These are phyloP conservation scores for Mrakia hoshinonis DNA, from an alignment of 768 basidiomycete genomes.

Conservation along the genomic window DNA sequence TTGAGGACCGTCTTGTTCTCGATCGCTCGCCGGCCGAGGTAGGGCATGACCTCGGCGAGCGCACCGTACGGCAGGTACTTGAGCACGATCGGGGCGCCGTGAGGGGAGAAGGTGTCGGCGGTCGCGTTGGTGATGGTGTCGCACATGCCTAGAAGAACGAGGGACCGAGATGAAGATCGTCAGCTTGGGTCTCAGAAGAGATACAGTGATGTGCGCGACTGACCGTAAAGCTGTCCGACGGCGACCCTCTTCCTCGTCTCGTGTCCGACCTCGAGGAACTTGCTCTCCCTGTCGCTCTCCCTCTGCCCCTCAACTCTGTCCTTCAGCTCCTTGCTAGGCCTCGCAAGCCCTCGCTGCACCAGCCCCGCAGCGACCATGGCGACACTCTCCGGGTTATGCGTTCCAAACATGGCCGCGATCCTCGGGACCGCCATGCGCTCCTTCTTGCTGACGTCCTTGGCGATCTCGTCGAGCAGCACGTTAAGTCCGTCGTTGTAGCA, in stretches of 20 bases:
- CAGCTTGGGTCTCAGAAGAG: too few species aligned
- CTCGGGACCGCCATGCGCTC: constrained; percentile 33
- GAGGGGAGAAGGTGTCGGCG: constrained; percentile 19
- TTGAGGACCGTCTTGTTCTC: constrained; percentile 88
- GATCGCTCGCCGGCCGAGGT: constrained; percentile 69
- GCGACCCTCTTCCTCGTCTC: constrained; percentile 58
- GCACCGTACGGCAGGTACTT: constrained; percentile 49
- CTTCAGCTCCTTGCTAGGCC: constrained; percentile 46
- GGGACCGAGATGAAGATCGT: background rate
- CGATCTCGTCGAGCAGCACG: constrained; percentile 52
- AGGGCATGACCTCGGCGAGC: constrained; percentile 63
- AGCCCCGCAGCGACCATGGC: constrained; percentile 56
- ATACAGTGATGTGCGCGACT: constrained; percentile 34
- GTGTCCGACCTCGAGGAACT: constrained; percentile 44
- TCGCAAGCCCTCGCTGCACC: constrained; percentile 51
- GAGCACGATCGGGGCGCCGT: constrained; percentile 45
- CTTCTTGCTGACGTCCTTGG: constrained; percentile 41
- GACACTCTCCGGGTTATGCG: constrained; percentile 71
- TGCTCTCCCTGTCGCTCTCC: constrained; percentile 51
- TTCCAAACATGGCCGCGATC: constrained; percentile 71
- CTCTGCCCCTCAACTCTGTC: constrained; percentile 55
- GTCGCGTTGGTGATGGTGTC: constrained; percentile 25
- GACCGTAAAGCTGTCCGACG: constrained; percentile 78
- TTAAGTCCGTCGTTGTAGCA: constrained; percentile 59
- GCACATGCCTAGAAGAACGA: constrained; percentile 24